Evolutionary conservation across 2,329 filamentous ascomycete species (phyloP).

Genomic region (Didymella arachidicola): DNA sequence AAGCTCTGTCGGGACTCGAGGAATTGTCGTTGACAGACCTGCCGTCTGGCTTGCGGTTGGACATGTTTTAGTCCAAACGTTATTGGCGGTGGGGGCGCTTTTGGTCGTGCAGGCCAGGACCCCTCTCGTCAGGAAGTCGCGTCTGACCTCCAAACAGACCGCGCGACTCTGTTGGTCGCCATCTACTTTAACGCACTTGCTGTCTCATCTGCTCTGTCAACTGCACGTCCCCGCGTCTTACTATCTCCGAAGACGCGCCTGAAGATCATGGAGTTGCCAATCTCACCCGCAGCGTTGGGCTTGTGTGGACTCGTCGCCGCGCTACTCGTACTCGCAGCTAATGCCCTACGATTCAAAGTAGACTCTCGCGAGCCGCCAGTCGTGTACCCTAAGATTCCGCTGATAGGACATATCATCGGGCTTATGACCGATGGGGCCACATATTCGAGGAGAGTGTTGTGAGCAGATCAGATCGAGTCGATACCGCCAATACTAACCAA

Average conservation of each 20-base stretch:
- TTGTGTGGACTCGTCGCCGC: conserved; percentile 19
- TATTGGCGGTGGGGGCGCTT: conserved; percentile 10
- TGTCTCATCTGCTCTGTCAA: not conserved
- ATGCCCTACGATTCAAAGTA: conserved; percentile 24
- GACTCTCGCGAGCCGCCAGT: conserved; percentile 55
- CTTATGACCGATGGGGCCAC: conserved; percentile 46
- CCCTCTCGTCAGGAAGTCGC: not conserved
- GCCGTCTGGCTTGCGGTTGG: not conserved
- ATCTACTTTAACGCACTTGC: not conserved
- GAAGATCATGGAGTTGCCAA: not conserved
- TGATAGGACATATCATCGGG: conserved; percentile 58
- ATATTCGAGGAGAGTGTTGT: conserved; percentile 54
- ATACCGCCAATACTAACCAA: not conserved
- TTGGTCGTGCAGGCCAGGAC: not conserved
- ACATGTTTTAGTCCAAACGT: not conserved
- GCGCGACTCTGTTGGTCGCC: not conserved
- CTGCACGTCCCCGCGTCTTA: not conserved
- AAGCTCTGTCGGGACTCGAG: too few species aligned
- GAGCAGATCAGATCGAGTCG: conserved; percentile 5
- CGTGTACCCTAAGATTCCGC: conserved; percentile 53
- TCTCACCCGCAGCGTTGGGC: conserved; percentile 11
- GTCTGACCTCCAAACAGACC: not conserved
- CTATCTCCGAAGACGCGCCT: not conserved
- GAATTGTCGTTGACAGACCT: not conserved
- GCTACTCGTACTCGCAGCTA: conserved; percentile 10